Conservation (phyloP, 2,329 filamentous ascomycete genomes). For the Monosporascus sp. region DNA sequence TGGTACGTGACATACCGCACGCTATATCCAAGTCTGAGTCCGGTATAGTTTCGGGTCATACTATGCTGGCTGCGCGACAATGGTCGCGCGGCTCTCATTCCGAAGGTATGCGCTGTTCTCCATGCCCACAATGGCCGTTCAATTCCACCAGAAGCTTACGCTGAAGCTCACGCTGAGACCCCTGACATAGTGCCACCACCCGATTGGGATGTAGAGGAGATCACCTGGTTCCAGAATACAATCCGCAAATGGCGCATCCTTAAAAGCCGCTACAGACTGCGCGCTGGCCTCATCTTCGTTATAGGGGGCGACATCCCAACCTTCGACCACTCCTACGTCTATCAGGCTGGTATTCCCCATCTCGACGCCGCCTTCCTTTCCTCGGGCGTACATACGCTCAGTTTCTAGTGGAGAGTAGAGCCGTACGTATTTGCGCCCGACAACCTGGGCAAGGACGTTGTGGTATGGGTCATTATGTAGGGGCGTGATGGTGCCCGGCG, state of each 20-base stretch:
- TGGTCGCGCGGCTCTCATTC: too few species aligned
- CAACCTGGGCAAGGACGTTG: constrained; percentile 84
- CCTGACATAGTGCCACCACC: constrained; percentile 97
- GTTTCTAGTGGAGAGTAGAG: constrained; percentile 69
- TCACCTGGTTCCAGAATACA: constrained; percentile 77
- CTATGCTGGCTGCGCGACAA: too few species aligned
- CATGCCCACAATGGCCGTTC: constrained; percentile 3
- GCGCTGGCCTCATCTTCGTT: constrained; percentile 27
- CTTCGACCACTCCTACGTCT: constrained; percentile 68
- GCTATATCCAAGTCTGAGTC: not conserved
- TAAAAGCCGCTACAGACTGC: constrained; percentile 42
- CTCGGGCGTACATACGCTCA: constrained; percentile 53
- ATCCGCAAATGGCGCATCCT: constrained; percentile 62
- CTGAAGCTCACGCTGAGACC: constrained; percentile 84
- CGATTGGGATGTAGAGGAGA: constrained; percentile 80
- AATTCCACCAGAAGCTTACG: constrained; percentile 95
- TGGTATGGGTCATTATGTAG: constrained; percentile 93
- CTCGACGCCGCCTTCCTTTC: constrained; percentile 65
- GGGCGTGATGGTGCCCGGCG: constrained; percentile 80
- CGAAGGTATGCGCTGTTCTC: too few species aligned
- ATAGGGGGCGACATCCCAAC: constrained; percentile 40
- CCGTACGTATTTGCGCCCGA: constrained; percentile 87
- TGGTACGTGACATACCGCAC: not conserved
- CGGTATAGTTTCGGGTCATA: not conserved
- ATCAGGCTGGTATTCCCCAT: constrained; percentile 87